Evolutionary conservation across 805 yeast species (phyloP).

Genomic region (Myxozyma nipponensis): DNA sequence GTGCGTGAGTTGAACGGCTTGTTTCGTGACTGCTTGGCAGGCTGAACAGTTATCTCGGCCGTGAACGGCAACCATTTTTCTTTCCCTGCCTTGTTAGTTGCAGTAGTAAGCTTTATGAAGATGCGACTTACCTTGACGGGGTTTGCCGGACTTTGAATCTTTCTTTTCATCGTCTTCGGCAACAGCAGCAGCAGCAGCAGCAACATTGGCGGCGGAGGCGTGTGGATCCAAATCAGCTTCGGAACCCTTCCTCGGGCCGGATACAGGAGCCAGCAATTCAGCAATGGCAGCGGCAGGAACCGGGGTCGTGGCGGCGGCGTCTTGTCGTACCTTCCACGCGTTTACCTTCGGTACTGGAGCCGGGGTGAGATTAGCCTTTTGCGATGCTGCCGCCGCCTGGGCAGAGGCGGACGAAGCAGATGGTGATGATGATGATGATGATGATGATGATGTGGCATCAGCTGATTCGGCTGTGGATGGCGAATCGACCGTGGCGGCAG

Average conservation of each 20-base stretch:
- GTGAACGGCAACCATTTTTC: slow-evolving; percentile 74
- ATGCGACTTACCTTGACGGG: slow-evolving; percentile 21
- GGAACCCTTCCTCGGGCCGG: slow-evolving; percentile 14
- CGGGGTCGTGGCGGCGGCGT: slow-evolving; percentile 4
- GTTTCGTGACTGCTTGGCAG: slow-evolving; percentile 30
- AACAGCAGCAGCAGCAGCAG: slow-evolving; percentile 36
- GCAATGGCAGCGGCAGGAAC: slow-evolving; percentile 13
- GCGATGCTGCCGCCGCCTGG: slow-evolving; percentile 1
- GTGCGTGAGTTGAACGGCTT: slow-evolving; percentile 29
- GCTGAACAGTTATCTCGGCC: slow-evolving; percentile 47
- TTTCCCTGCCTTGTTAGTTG: slow-evolving; percentile 41
- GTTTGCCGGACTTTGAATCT: slow-evolving; percentile 2
- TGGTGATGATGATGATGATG: slow-evolving; percentile 13
- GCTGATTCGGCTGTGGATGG: slow-evolving; percentile 18
- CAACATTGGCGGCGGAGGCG: slow-evolving; percentile 27
- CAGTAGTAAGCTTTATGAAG: neutral
- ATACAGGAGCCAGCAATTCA: too few relatives aligned
- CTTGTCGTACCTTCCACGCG: slow-evolving; percentile 51
- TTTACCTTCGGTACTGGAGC: slow-evolving; percentile 62
- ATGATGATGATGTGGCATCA: slow-evolving; percentile 16
- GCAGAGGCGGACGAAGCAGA: slow-evolving; percentile 31
- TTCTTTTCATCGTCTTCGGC: slow-evolving; percentile 31
- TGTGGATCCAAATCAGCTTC: slow-evolving; percentile 28
- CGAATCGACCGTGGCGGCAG: slow-evolving; percentile 5
- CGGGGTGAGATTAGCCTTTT: slow-evolving; percentile 47